Evolutionary conservation across 2,329 filamentous ascomycete genomes (phyloP), one percentile per base, ranked within the genome.

Genomic region (Nannizziopsis arthrosporioides): DNA sequence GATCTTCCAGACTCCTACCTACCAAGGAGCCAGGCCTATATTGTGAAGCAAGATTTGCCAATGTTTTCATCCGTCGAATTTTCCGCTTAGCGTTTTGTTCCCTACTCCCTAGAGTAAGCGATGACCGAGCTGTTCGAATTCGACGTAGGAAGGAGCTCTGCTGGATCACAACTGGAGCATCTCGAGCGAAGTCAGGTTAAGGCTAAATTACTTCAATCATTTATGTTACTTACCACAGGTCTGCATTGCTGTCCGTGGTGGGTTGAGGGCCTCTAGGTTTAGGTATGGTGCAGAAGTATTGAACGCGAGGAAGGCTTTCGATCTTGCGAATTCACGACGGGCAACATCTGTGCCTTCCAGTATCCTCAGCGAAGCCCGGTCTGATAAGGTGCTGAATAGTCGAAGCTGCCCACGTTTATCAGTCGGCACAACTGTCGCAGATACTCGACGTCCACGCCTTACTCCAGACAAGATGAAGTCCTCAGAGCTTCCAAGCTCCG

Each of bases 51-150:
- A 69, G 49, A 37, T 56, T 61, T 5, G 61, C 61, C 44, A 69
- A 61, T 12, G 67, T 69, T 53, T 62, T 69, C 44, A 64, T 67
- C 31, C 64, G 64, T 34, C 65, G 63, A 35, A 69, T 47, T 12
- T 53, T 61, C 1, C 54, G 54, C 7, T 48, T 48, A 5, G 51
- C 53, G 34, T 50, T 52, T 9, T 54, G 22, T 7, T 27, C 40
- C 7, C 51, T 52, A 17, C 52, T 32, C 37, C 52, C 56, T 7
- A 66, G 47, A 4, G 56, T 56, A 34, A 65, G 38, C 40, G 49
- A 62, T 5, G 66, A 68, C 37, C 62, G 61, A 49, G 64, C 61
- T 2, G 56, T 61, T 31, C 63, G 62, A 45, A 68, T 58, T 38
- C 60, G 58, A 43, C 57, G 53, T 10, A 65, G 30, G 11, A 52